Conservation (phyloP, 1,139 yeast genomes). For the Pichia sp. region DNA sequence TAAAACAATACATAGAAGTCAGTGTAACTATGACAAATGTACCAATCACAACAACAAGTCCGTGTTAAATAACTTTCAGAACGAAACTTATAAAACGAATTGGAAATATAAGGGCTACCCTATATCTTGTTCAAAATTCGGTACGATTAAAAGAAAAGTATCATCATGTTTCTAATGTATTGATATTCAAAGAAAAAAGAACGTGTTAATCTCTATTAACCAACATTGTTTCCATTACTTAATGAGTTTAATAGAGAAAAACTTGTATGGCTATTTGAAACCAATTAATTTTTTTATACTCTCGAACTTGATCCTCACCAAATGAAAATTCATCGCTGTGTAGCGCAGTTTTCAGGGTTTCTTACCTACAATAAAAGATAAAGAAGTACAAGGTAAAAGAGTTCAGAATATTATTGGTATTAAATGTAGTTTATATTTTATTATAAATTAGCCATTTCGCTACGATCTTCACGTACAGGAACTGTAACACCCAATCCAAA, state of each 20-base stretch:
- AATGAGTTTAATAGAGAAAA: too few species aligned
- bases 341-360: not conserved
- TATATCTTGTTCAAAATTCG: slow-evolving; percentile 23
- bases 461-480: slow-evolving; percentile 41
- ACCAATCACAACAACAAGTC: slow-evolving; percentile 38
- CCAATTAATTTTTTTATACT: not conserved
- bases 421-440: not conserved
- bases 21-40: slow-evolving; percentile 53
- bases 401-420: not conserved
- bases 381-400: too few species aligned
- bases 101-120: slow-evolving; percentile 14
- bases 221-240: not conserved
- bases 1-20: slow-evolving; percentile 25
- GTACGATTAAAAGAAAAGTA: slow-evolving; percentile 17
- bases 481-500: slow-evolving; percentile 59
- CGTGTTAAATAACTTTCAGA: slow-evolving; percentile 18
- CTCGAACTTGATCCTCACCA: not conserved
- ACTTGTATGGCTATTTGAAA: too few species aligned
- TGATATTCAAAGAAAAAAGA: not conserved
- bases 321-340: too few species aligned
- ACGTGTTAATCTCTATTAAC: slow-evolving; percentile 1
- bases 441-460: slow-evolving; percentile 30
- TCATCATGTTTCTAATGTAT: slow-evolving; percentile 11
- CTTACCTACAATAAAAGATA: too few species aligned
- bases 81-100: slow-evolving; percentile 16